Percentiles rank a stretch among this genome's conserved stretches.
These are phyloP conservation scores for Penicillium sp. DNA, from an alignment of 2,329 filamentous ascomycete species.

Conservation along the genomic window DNA sequence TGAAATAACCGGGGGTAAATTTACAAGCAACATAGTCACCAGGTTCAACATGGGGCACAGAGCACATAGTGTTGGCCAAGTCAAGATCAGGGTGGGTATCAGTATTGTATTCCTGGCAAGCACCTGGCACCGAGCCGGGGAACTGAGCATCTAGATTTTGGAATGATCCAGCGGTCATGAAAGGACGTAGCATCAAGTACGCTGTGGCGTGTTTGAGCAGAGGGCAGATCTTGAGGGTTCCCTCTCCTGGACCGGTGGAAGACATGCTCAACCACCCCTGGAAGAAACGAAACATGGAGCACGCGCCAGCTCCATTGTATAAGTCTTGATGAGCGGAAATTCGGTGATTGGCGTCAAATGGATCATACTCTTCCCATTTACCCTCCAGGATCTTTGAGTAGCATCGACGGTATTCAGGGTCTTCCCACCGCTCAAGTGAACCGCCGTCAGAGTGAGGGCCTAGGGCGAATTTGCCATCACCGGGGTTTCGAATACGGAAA, in stretches of 20 bases:
- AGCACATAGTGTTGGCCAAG: slow-evolving; percentile 65
- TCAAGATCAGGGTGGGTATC: slow-evolving; percentile 67
- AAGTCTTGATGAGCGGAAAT: slow-evolving; percentile 67
- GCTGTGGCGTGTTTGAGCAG: slow-evolving; percentile 70
- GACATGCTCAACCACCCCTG: slow-evolving; percentile 85
- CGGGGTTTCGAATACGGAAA: slow-evolving; percentile 67
- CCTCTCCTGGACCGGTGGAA: slow-evolving; percentile 66
- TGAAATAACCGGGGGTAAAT: background rate
- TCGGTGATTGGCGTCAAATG: slow-evolving; percentile 72
- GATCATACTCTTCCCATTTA: slow-evolving; percentile 74
- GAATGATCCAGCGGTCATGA: slow-evolving; percentile 60
- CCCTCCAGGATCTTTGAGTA: slow-evolving; percentile 73
- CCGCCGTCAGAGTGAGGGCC: slow-evolving; percentile 73
- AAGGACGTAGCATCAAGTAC: slow-evolving; percentile 78
- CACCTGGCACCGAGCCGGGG: slow-evolving; percentile 66
- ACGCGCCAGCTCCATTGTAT: slow-evolving; percentile 77
- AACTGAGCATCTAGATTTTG: slow-evolving; percentile 47
- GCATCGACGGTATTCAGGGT: slow-evolving; percentile 64
- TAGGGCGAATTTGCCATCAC: slow-evolving; percentile 66
- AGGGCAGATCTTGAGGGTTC: slow-evolving; percentile 78
- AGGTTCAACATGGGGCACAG: slow-evolving; percentile 63
- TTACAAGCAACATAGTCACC: slow-evolving; percentile 68
- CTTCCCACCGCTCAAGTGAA: slow-evolving; percentile 72
- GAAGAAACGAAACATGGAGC: slow-evolving; percentile 80
- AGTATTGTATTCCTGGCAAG: slow-evolving; percentile 64